Conservation (phyloP, 257 asterid genomes). For the Solanum paucissectum region DNA sequence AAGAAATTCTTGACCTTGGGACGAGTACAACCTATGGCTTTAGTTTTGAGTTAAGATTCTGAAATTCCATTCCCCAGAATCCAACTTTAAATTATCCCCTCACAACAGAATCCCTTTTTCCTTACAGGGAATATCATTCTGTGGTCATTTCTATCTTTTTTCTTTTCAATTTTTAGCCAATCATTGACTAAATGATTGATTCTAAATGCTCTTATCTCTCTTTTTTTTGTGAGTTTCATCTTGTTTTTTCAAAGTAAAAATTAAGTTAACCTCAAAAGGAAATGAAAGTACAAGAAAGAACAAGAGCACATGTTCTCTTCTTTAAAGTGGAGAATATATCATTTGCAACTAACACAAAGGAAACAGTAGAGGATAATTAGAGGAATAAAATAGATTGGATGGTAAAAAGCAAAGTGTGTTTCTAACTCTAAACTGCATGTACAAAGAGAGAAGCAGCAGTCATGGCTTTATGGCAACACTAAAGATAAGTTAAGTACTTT, state of each 20-base stretch:
- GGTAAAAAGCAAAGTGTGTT: constrained; percentile 13
- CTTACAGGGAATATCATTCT: constrained; percentile 44
- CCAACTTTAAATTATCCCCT: constrained; percentile 11
- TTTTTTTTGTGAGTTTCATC: constrained; percentile 1
- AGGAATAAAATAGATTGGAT: neutral
- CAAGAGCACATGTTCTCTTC: constrained; percentile 16
- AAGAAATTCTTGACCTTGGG: constrained; percentile 59
- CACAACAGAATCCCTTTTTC: constrained; percentile 1
- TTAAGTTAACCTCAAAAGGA: constrained; percentile 12
- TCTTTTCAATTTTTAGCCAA: constrained; percentile 2
- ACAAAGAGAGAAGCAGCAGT: constrained; percentile 9
- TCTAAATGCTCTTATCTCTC: constrained; percentile 4
- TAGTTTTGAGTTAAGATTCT: constrained; percentile 54
- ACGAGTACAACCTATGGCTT: constrained; percentile 18
- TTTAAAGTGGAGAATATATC: constrained; percentile 20
- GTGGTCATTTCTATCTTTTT: constrained; percentile 36
- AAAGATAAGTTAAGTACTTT: constrained; percentile 20
- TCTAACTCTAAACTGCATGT: neutral
- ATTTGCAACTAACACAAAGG: constrained; percentile 5
- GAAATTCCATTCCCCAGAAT: constrained; percentile 51
- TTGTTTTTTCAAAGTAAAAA: constrained; percentile 10
- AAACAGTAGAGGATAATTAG: neutral
- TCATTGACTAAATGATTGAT: constrained; percentile 26
- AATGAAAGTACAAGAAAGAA: constrained; percentile 35
- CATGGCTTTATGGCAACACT: constrained; percentile 34